phyloP scores from a whole-genome alignment of 305 asterid genomes.

The Fraxinus ornus region DNA sequence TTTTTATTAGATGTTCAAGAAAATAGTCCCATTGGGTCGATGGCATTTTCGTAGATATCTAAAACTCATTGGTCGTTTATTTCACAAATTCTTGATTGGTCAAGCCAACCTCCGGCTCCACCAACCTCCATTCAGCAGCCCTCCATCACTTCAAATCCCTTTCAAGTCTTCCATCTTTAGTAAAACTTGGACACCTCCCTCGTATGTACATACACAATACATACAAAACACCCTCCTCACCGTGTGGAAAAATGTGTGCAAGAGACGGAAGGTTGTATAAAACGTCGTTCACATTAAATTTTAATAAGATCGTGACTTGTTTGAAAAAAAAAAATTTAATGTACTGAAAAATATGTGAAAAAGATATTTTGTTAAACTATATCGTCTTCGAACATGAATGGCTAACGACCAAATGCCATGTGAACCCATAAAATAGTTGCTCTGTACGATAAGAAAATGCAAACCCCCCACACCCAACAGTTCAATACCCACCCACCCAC shows the following conservation, averaged over 20 bases:
- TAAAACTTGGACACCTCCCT: constrained; percentile 21
- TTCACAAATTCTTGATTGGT: constrained; percentile 14
- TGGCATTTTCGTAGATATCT: background rate
- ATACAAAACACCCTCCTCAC: constrained; percentile 20
- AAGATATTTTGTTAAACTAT: background rate
- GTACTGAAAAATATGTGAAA: background rate
- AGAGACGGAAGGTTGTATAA: too few relatives aligned
- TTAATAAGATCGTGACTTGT: background rate
- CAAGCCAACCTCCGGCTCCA: constrained; percentile 41
- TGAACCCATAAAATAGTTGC: constrained; percentile 5
- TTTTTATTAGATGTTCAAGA: background rate
- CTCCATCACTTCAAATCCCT: background rate
- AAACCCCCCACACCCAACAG: background rate
- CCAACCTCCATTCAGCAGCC: constrained; percentile 24
- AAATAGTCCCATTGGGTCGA: background rate
- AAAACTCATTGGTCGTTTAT: background rate
- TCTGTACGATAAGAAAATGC: background rate
- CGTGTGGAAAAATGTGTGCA: background rate
- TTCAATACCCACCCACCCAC: background rate
- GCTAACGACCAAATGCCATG: constrained; percentile 33
- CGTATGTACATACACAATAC: background rate
- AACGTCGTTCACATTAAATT: background rate
- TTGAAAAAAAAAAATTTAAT: too few relatives aligned
- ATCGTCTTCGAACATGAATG: background rate
- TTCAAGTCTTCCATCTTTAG: constrained; percentile 12